Conservation (phyloP, 352 stramenopile species). For the Phytophthora uliginosa region DNA sequence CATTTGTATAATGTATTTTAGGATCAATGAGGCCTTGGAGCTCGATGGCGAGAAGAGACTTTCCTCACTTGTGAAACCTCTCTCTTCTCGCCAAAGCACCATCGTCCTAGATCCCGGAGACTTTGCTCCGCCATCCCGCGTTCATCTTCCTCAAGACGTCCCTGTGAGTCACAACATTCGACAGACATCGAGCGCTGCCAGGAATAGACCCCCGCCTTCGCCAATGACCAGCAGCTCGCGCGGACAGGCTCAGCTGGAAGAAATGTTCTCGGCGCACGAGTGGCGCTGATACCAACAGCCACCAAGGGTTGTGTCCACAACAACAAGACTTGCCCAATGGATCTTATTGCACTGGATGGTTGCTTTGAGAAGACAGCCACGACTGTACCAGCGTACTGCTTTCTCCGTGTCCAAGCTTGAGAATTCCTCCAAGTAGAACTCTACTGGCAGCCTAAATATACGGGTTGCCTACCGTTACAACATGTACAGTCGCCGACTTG, state of each 20-base stretch:
- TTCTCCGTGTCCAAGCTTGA: constrained; percentile 5
- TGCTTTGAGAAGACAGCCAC: constrained; percentile 31
- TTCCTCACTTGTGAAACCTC: too few relatives aligned
- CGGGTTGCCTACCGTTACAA: constrained; percentile 14
- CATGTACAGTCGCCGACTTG: constrained; percentile 1
- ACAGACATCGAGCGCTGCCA: not conserved
- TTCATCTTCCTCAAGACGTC: too few relatives aligned
- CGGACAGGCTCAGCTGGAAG: not conserved
- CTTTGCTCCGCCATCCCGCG: too few relatives aligned
- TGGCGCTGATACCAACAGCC: constrained; percentile 7
- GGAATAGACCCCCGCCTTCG: not conserved
- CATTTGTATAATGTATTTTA: too few relatives aligned
- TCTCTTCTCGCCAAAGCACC: too few relatives aligned
- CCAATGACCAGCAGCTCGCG: not conserved
- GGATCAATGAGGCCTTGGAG: too few relatives aligned
- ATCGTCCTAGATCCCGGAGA: too few relatives aligned
- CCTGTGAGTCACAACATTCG: too few relatives aligned
- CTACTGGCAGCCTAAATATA: constrained; percentile 17
- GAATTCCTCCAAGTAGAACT: not conserved
- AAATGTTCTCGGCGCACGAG: not conserved
- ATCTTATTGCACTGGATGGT: constrained; percentile 51
- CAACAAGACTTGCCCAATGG: constrained; percentile 44
- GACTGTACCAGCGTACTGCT: constrained; percentile 4
- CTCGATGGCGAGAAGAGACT: too few relatives aligned
- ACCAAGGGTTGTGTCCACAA: constrained; percentile 42